These are phyloP conservation scores for Apiospora kogelbergensis DNA, from an alignment of 2,329 filamentous ascomycete species.

Conservation along the genomic window DNA sequence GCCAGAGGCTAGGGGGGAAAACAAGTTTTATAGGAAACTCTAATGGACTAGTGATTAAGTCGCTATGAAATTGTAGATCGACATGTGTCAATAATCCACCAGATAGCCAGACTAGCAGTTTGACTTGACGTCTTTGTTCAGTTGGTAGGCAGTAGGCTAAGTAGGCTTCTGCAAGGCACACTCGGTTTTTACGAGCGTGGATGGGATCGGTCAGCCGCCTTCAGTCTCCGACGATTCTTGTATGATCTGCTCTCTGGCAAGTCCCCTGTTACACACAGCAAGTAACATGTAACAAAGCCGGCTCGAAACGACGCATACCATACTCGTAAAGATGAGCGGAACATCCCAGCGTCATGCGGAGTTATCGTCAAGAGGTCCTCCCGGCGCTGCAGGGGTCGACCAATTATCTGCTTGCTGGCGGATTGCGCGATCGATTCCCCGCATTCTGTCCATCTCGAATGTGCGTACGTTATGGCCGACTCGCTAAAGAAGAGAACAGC, in stretches of 20 bases:
- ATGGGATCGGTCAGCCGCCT: not conserved
- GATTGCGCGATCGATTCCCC: constrained; percentile 1
- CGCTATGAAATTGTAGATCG: not conserved
- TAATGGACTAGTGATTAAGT: not conserved
- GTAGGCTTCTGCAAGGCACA: not conserved
- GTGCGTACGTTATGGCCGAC: too few species aligned
- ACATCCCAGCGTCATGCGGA: not conserved
- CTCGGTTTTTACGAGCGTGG: not conserved
- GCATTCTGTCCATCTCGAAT: not conserved
- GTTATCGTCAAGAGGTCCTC: not conserved
- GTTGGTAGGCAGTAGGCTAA: too few species aligned
- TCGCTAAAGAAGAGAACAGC: not conserved
- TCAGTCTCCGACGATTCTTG: not conserved
- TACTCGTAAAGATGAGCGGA: not conserved
- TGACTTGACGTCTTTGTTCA: not conserved
- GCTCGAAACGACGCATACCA: not conserved
- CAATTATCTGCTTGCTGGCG: not conserved
- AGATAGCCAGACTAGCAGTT: not conserved
- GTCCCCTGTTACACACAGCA: too few species aligned
- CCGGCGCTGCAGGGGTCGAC: not conserved
- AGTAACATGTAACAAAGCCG: too few species aligned
- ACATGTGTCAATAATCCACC: not conserved
- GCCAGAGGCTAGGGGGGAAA: not conserved
- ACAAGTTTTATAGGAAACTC: not conserved
- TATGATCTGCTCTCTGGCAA: not conserved